Conservation (phyloP, 2,329 filamentous ascomycete genomes). For the Karstenula rhodostoma region DNA sequence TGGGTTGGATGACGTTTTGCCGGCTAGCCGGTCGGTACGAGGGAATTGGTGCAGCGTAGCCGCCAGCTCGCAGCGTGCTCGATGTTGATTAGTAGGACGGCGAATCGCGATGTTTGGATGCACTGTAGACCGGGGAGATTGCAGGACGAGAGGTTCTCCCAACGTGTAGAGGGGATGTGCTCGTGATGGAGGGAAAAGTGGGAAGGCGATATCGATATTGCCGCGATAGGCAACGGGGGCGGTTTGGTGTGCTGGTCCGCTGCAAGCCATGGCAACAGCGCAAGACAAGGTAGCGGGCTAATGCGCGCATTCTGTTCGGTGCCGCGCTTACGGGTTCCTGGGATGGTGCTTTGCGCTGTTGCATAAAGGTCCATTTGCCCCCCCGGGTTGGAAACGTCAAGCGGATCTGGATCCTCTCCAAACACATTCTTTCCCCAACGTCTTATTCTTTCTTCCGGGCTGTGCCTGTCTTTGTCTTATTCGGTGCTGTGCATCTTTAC, state of each 20-base stretch:
- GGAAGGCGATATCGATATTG: constrained; percentile 5
- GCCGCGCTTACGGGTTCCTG: constrained; percentile 7
- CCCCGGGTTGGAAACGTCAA: constrained; percentile 8
- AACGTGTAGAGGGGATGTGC: background rate
- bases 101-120: background rate
- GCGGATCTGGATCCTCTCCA: constrained; percentile 18
- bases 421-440: constrained; percentile 11
- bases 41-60: background rate
- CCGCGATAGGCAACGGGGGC: constrained; percentile 5
- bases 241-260: constrained; percentile 8
- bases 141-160: background rate
- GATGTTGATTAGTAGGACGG: constrained; percentile 8
- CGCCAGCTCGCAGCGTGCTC: constrained; percentile 3
- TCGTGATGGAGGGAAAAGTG: constrained; percentile 9
- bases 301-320: constrained; percentile 5
- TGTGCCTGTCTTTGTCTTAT: constrained; percentile 12
- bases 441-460: constrained; percentile 11
- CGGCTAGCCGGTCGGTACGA: background rate
- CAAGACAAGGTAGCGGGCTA: constrained; percentile 3
- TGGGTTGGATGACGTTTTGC: constrained; percentile 1
- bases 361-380: constrained; percentile 8
- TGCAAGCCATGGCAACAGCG: background rate
- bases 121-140: constrained; percentile 5
- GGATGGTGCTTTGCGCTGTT: background rate
- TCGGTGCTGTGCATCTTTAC: constrained; percentile 9